Conservation (phyloP, 2,329 filamentous ascomycete genomes). For the Hypoxylon sp. region DNA sequence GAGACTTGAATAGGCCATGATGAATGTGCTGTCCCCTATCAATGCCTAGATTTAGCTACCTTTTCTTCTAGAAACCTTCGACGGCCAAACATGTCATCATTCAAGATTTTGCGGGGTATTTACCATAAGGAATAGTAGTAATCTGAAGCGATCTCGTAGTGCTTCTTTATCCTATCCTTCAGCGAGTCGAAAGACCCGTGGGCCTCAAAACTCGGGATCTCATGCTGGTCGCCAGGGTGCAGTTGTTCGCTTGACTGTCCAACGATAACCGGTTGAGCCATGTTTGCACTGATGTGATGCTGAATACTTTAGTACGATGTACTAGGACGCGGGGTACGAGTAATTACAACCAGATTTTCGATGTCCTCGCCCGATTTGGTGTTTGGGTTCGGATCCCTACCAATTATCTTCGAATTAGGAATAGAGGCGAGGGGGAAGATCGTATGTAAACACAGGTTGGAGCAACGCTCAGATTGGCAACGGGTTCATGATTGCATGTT, state of each 20-base stretch:
- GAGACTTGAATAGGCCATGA: slow-evolving; percentile 70
- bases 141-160: slow-evolving; percentile 73
- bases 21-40: slow-evolving; percentile 75
- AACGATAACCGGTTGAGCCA: slow-evolving; percentile 16
- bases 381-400: neutral
- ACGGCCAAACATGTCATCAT: neutral
- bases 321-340: neutral
- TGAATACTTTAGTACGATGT: slow-evolving; percentile 4
- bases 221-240: slow-evolving; percentile 53
- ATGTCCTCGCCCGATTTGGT: neutral
- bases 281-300: slow-evolving; percentile 5
- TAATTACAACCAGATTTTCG: neutral
- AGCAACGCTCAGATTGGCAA: slow-evolving; percentile 18
- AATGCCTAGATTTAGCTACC: slow-evolving; percentile 18
- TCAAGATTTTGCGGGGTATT: neutral
- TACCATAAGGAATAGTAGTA: slow-evolving; percentile 75
- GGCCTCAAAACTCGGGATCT: slow-evolving; percentile 50
- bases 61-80: neutral
- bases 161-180: slow-evolving; percentile 71
- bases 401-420: neutral
- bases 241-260: neutral
- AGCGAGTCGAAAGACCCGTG: slow-evolving; percentile 56
- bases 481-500: slow-evolving; percentile 30
- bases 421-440: neutral
- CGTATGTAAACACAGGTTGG: slow-evolving; percentile 11